These are phyloP conservation scores for Malassezia caprae DNA, from an alignment of 1,284 basidiomycete species.

Conservation along the genomic window DNA sequence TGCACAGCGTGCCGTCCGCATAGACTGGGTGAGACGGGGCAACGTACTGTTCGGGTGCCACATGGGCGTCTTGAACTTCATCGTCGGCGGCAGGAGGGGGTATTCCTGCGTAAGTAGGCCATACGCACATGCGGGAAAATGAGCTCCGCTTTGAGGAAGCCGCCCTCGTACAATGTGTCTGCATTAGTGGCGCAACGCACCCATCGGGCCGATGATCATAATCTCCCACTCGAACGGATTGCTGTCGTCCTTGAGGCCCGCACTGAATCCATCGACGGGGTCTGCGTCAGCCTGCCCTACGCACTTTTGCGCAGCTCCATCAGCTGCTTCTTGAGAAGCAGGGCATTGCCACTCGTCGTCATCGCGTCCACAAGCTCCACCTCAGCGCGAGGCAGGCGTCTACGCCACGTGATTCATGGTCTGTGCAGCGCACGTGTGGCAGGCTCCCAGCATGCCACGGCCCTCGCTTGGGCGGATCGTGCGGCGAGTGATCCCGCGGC, in stretches of 20 bases:
- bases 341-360: slow-evolving; percentile 39
- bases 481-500: not conserved
- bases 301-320: slow-evolving; percentile 41
- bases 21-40: slow-evolving; percentile 56
- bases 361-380: slow-evolving; percentile 13
- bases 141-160: slow-evolving; percentile 45
- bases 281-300: slow-evolving; percentile 14
- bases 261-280: slow-evolving; percentile 48
- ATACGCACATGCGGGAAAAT: slow-evolving; percentile 32
- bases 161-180: slow-evolving; percentile 48
- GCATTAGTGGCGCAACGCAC: slow-evolving; percentile 10
- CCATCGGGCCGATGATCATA: slow-evolving; percentile 47
- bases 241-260: slow-evolving; percentile 47
- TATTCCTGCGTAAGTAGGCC: slow-evolving; percentile 51
- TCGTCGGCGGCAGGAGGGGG: slow-evolving; percentile 83
- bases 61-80: slow-evolving; percentile 90
- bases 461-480: not conserved
- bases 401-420: slow-evolving; percentile 6
- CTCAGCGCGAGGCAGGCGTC: not conserved
- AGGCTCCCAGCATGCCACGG: not conserved
- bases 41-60: slow-evolving; percentile 90
- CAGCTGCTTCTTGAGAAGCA: slow-evolving; percentile 46
- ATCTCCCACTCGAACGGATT: slow-evolving; percentile 48
- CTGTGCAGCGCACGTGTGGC: slow-evolving; percentile 1
- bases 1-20: slow-evolving; percentile 76